phyloP scores from a whole-genome alignment of 768 basidiomycete genomes.

The Auriculariales sp. region DNA sequence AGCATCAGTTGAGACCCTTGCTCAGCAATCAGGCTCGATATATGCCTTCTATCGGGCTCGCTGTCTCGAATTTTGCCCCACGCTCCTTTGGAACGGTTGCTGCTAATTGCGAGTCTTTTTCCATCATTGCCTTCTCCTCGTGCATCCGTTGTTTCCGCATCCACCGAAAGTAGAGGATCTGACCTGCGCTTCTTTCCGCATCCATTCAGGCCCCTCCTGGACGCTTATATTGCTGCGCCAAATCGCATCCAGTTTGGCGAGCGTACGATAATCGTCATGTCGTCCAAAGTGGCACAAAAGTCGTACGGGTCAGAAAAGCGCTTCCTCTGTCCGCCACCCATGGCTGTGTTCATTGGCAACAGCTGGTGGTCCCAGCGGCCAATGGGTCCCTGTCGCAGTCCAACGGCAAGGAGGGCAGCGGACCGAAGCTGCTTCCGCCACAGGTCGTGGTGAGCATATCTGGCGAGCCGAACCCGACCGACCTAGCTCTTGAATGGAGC shows the following conservation, averaged over 20 bases:
- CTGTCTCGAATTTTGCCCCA: conserved; percentile 50
- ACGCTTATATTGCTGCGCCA: conserved; percentile 69
- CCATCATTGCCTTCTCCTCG: conserved; percentile 33
- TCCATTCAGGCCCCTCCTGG: conserved; percentile 51
- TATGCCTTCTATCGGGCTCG: too few species aligned
- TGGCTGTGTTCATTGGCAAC: conserved; percentile 85
- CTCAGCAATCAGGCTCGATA: too few species aligned
- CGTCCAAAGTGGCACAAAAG: conserved; percentile 95
- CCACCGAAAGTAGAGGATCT: neutral
- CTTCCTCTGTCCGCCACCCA: conserved; percentile 88
- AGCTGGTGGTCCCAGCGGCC: conserved; percentile 90
- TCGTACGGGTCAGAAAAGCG: conserved; percentile 94
- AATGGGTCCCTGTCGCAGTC: conserved; percentile 43
- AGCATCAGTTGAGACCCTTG: too few species aligned
- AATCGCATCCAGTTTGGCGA: conserved; percentile 87
- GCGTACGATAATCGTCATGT: conserved; percentile 90
- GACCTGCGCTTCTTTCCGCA: conserved; percentile 11
- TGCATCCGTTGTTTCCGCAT: conserved; percentile 50
- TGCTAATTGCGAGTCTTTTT: conserved; percentile 11
- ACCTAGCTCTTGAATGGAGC: conserved; percentile 81
- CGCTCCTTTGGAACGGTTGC: neutral
- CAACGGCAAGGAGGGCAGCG: conserved; percentile 51
- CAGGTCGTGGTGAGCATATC: conserved; percentile 81
- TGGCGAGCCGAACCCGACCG: conserved; percentile 76
- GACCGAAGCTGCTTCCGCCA: conserved; percentile 59